A percentile compares a stretch with the other conserved stretches of the same genome.
phyloP scores from a whole-genome alignment of 2,329 filamentous ascomycete genomes.

The Sclerotinia minor region DNA sequence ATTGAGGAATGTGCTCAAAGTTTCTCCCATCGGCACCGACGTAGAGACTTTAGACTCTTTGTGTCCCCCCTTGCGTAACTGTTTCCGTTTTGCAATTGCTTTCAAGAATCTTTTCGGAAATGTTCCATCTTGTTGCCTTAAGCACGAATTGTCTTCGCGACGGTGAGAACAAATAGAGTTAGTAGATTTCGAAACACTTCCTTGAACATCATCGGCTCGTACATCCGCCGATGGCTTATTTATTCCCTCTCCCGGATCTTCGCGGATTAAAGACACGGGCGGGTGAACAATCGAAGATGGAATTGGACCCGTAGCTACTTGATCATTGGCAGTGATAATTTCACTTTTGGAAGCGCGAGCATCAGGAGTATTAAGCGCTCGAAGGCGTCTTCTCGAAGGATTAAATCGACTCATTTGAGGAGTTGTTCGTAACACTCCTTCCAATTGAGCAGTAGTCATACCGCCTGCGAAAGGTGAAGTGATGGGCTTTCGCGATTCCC shows the following conservation, averaged over 20 bases:
- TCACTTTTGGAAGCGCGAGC: background rate
- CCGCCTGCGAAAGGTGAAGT: background rate
- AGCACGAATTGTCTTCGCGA: background rate
- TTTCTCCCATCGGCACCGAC: background rate
- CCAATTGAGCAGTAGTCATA: slow-evolving; percentile 3
- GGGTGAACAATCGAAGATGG: background rate
- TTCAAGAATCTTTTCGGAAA: background rate
- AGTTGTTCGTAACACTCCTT: background rate
- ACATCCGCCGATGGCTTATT: background rate
- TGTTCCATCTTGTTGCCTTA: background rate
- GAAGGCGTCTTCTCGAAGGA: background rate
- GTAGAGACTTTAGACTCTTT: background rate
- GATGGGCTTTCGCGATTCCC: background rate
- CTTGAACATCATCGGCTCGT: background rate
- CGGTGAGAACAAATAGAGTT: too few species aligned
- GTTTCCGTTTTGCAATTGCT: slow-evolving; percentile 2
- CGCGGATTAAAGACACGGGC: background rate
- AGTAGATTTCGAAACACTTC: background rate
- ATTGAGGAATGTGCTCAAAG: background rate
- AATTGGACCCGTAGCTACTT: background rate
- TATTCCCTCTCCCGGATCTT: background rate
- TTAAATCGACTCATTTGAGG: slow-evolving; percentile 14
- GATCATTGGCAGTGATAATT: background rate
- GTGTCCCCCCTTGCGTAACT: background rate
- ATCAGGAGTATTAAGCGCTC: background rate